A percentile compares a stretch with the other conserved stretches of the same genome.
These are phyloP conservation scores for Thuidium tamariscinum DNA, from an alignment of 225 moss, liverwort and hornwort genomes.

Conservation along the genomic window DNA sequence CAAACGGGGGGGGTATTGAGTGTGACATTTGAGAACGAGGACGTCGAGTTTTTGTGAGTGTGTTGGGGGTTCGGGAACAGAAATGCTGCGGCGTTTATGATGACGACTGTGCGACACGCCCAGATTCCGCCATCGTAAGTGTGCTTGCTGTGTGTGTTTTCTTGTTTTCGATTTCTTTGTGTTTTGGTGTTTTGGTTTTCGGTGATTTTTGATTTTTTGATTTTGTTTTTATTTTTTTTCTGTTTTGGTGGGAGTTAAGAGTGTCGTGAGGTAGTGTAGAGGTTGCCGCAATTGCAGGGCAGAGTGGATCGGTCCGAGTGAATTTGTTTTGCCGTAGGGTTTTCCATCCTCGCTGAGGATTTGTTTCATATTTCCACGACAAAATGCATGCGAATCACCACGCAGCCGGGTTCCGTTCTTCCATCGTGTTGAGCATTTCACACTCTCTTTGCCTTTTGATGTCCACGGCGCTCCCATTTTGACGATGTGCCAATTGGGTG, in stretches of 20 bases:
- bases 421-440: background rate
- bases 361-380: background rate
- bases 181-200: background rate
- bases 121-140: conserved; percentile 36
- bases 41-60: background rate
- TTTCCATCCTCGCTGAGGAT: background rate
- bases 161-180: background rate
- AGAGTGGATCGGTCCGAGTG: conserved; percentile 10
- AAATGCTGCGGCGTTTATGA: conserved; percentile 29
- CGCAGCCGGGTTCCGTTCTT: background rate
- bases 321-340: conserved; percentile 20
- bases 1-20: background rate
- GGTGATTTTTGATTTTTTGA: background rate
- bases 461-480: background rate
- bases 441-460: background rate
- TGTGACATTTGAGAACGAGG: background rate
- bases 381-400: background rate
- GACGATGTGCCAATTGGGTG: conserved; percentile 1
- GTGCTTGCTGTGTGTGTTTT: background rate
- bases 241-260: background rate
- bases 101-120: conserved; percentile 37
- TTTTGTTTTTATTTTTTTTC: background rate
- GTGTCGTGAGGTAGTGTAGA: background rate
- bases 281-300: background rate
- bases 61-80: background rate